Base-by-base conservation (phyloP, 352 stramenopile genomes). In the Globisporangium paddicum region DNA sequence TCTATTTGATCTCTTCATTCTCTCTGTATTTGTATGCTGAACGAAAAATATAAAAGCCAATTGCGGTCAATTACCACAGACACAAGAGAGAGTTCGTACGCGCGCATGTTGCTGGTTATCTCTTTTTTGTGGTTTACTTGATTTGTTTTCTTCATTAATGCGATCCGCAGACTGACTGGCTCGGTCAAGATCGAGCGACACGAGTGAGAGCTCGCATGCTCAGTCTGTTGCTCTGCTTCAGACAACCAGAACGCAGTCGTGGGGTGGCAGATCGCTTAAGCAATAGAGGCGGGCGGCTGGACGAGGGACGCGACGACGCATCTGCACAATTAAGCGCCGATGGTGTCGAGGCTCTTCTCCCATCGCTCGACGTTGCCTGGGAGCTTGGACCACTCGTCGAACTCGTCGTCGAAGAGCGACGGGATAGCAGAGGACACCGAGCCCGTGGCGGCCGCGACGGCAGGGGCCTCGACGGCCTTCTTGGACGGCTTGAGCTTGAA, bases 401-500 rank as follows among this genome's bases (percentile, higher is more conserved):
- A 95, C 64, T 88, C 84, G 30, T 95, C 86, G 55, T 90, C 82
- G 56, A 92, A 84, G 45, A 95, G 69, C 68, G 86, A 95, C 19
- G 83, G 83, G 49, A 95, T 87, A 53, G 75, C 72, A 46, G 78
- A 79, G 40, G 77, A 89, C 26, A 52, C 66, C 45, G 75, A 72
- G 34, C 63, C 58, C 19, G 67, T 66, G 49, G 70, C 67, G 41
- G 79, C 61, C 13, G 70, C 72, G 77, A 56, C 14, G 60, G 34
- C 69, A 55, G 75, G 75, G 57, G 71, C 73, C 60, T 90, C 78
- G 47, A 66, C 60, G 14, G 78, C 71, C 72, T 90, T 90, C 73
- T 87, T 87, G 13, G 80, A 89, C 30, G 82, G 82, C 75, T 90
- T 90, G 40, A 89, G 72, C 80, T 95, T 95, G 72, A 91, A 89